These are phyloP conservation scores for Heliocybe sulcata DNA, from an alignment of 1,284 basidiomycete genomes.

Conservation along the genomic window DNA sequence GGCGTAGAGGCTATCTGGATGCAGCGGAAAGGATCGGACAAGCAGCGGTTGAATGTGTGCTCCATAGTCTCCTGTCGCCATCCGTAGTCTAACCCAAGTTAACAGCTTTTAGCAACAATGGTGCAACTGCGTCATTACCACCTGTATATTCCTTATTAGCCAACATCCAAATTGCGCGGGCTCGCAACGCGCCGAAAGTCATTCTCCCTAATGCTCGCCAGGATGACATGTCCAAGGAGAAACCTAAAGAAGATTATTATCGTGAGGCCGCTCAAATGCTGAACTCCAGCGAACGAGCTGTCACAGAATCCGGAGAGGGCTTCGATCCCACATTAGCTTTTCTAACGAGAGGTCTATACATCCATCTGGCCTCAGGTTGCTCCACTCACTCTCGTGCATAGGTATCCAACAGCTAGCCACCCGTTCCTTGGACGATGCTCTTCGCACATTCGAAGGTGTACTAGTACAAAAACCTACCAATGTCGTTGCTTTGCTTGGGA, in stretches of 20 bases:
- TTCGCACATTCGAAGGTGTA: slow-evolving; percentile 79
- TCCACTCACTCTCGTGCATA: slow-evolving; percentile 20
- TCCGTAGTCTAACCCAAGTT: background rate
- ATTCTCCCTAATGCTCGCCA: slow-evolving; percentile 67
- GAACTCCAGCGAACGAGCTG: slow-evolving; percentile 41
- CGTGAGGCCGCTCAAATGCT: slow-evolving; percentile 64
- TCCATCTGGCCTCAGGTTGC: slow-evolving; percentile 7
- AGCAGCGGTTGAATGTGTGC: slow-evolving; percentile 58
- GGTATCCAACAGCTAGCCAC: slow-evolving; percentile 80
- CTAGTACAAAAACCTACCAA: slow-evolving; percentile 76
- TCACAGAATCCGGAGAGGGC: slow-evolving; percentile 43
- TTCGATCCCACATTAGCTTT: slow-evolving; percentile 38
- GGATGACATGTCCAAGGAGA: slow-evolving; percentile 55
- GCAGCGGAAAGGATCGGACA: slow-evolving; percentile 64
- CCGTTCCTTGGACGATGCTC: slow-evolving; percentile 71
- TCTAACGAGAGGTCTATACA: slow-evolving; percentile 55
- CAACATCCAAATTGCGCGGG: slow-evolving; percentile 74
- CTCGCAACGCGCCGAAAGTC: slow-evolving; percentile 76
- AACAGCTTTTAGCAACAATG: slow-evolving; percentile 48
- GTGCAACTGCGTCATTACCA: slow-evolving; percentile 36
- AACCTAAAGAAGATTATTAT: slow-evolving; percentile 64
- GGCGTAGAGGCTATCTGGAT: slow-evolving; percentile 59
- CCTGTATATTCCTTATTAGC: slow-evolving; percentile 78
- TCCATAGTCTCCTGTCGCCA: background rate
- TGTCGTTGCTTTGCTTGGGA: slow-evolving; percentile 73